Evolutionary conservation across 805 yeast genomes (phyloP).

Genomic region (Clavispora vitiphila): DNA sequence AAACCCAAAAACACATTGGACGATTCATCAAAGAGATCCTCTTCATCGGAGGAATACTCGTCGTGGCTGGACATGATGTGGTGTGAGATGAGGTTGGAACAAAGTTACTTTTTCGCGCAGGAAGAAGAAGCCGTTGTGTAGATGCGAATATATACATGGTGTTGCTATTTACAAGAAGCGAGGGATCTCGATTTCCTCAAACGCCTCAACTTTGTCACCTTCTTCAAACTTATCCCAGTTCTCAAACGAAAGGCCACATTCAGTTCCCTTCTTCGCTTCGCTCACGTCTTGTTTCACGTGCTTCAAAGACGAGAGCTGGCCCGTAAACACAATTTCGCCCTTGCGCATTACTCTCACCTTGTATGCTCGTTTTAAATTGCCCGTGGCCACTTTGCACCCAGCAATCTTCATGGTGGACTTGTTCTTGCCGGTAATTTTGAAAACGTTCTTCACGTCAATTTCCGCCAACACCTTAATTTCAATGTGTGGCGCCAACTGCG

Average conservation of each 20-base stretch:
- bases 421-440: constrained; percentile 57
- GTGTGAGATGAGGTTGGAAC: neutral
- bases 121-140: too few relatives aligned
- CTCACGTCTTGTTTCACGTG: constrained; percentile 74
- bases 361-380: constrained; percentile 58
- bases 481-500: constrained; percentile 56
- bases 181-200: constrained; percentile 53
- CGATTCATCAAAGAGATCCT: constrained; percentile 29
- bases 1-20: constrained; percentile 54
- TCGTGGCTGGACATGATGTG: constrained; percentile 34
- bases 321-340: constrained; percentile 45
- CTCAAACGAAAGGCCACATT: constrained; percentile 80
- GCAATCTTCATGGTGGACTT: constrained; percentile 64
- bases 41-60: constrained; percentile 54
- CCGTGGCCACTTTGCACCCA: constrained; percentile 77
- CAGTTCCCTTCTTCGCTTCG: constrained; percentile 79
- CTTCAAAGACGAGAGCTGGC: constrained; percentile 67
- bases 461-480: constrained; percentile 65
- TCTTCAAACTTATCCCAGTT: constrained; percentile 62
- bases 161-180: constrained; percentile 25
- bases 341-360: constrained; percentile 54
- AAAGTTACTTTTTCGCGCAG: neutral
- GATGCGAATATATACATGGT: neutral
- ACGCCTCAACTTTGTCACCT: constrained; percentile 73
- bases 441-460: constrained; percentile 65